A percentile compares a stretch with the other conserved stretches of the same genome.
Conservation (phyloP, 176 grass and related monocot genomes). For the Poa annua region DNA sequence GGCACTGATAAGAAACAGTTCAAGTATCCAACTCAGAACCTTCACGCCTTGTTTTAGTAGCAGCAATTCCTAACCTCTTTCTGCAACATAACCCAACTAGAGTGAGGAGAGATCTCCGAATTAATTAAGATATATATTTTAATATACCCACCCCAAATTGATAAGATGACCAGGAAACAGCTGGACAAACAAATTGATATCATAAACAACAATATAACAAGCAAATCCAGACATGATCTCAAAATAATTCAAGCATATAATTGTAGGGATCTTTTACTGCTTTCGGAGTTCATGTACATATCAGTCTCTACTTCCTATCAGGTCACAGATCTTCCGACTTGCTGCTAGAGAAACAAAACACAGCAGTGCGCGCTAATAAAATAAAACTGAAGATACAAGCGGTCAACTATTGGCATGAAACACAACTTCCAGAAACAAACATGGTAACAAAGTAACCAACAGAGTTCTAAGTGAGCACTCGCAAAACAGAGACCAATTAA, state of each 20-base stretch:
- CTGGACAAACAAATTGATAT: not conserved
- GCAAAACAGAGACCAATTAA: not conserved
- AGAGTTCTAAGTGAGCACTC: not conserved
- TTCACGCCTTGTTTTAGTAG: not conserved
- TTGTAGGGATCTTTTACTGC: not conserved
- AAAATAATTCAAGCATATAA: not conserved
- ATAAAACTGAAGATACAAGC: slow-evolving; percentile 7
- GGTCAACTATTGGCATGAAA: not conserved
- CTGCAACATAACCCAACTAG: not conserved
- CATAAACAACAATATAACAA: not conserved
- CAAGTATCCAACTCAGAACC: slow-evolving; percentile 2
- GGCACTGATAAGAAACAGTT: not conserved
- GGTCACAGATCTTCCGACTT: not conserved
- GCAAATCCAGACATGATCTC: not conserved
- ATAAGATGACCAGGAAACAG: not conserved
- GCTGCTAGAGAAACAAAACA: not conserved
- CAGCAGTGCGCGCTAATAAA: not conserved
- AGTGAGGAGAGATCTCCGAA: slow-evolving; percentile 9
- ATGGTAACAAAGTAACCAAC: not conserved
- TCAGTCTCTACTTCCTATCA: not conserved
- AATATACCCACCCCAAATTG: not conserved
- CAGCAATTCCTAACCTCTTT: not conserved
- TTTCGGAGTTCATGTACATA: slow-evolving; percentile 13
- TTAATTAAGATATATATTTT: not conserved
- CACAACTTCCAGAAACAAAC: slow-evolving; percentile 1